These are phyloP conservation scores for Eucalyptus virginea DNA, from an alignment of 345 rosid species.

Conservation along the genomic window DNA sequence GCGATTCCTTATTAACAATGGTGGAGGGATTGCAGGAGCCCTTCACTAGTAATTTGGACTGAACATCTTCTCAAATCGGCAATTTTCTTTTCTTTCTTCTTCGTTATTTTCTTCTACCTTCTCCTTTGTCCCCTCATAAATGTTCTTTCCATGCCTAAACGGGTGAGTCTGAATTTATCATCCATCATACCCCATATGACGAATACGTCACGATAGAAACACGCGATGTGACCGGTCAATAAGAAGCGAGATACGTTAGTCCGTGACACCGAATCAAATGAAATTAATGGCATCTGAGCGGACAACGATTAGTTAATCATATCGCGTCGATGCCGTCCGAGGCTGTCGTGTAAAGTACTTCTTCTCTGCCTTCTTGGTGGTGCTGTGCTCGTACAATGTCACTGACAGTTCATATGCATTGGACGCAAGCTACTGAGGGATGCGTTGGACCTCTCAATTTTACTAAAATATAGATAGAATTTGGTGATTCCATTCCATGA, in stretches of 20 bases:
- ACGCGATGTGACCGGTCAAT: neutral
- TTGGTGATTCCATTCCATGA: neutral
- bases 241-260: neutral
- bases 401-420: neutral
- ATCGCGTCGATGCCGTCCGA: neutral
- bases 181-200: neutral
- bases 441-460: neutral
- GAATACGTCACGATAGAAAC: neutral
- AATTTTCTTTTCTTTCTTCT: neutral
- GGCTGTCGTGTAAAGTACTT: neutral
- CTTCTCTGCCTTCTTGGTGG: neutral
- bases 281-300: neutral
- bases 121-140: neutral
- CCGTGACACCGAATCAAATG: neutral
- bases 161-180: neutral
- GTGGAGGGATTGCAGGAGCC: neutral
- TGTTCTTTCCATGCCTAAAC: neutral
- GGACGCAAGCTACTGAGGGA: neutral
- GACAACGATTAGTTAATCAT: neutral
- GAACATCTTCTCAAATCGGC: neutral
- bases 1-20: neutral
- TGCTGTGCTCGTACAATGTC: neutral
- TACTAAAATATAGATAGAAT: neutral
- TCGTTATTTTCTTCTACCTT: too few relatives aligned
- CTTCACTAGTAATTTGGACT: neutral